Conservation (phyloP, 1,284 basidiomycete species). For the Moesziomyces globuligerus region DNA sequence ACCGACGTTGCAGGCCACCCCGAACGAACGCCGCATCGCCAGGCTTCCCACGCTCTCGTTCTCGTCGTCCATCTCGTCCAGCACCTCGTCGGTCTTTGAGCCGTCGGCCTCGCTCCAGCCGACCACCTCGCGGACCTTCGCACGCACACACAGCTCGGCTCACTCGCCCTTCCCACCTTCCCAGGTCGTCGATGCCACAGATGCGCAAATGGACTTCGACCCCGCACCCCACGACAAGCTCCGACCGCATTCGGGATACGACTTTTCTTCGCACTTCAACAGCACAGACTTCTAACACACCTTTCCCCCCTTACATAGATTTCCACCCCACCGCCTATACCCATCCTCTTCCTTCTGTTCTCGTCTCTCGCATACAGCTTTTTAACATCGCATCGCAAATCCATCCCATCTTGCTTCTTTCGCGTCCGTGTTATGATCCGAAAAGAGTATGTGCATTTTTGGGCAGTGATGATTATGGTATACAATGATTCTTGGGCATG, state of each 20-base stretch:
- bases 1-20: too few species aligned
- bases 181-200: too few species aligned
- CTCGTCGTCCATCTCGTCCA: constrained; percentile 7
- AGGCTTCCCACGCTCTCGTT: constrained; percentile 15
- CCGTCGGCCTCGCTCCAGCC: neutral
- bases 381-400: too few species aligned
- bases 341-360: neutral
- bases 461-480: constrained; percentile 2
- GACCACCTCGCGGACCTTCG: neutral
- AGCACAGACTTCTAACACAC: constrained; percentile 26
- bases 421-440: neutral
- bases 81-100: neutral
- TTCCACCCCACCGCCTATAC: neutral
- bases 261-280: constrained; percentile 21
- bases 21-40: constrained; percentile 3
- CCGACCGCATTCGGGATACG: too few species aligned
- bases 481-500: too few species aligned
- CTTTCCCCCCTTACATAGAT: neutral
- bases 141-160: constrained; percentile 1
- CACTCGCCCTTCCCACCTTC: too few species aligned
- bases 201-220: neutral
- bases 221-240: neutral
- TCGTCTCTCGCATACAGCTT: neutral
- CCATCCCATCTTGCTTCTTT: neutral
- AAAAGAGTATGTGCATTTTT: neutral